Percentiles rank a stretch among this genome's conserved stretches.
Conservation (phyloP, 2,329 filamentous ascomycete genomes). For the Neobulgaria alba region DNA sequence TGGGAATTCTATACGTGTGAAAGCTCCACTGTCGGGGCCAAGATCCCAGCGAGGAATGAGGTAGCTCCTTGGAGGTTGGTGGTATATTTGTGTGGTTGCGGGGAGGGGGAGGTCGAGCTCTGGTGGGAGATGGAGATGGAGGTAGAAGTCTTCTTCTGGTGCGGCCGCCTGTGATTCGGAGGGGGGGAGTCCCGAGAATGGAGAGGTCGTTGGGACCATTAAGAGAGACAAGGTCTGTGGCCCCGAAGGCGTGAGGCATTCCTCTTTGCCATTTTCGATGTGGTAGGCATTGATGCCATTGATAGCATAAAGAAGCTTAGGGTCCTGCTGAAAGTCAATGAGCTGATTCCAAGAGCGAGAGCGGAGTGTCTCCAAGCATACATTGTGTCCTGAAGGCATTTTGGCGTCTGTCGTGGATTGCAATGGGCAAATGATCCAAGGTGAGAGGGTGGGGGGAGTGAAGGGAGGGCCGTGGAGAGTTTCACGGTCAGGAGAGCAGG, state of each 20-base stretch:
- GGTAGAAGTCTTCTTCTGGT: slow-evolving; percentile 86
- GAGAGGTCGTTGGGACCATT: slow-evolving; percentile 88
- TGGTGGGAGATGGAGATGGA: slow-evolving; percentile 88
- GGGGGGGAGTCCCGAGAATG: slow-evolving; percentile 46
- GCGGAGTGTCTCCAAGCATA: background rate
- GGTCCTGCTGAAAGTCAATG: slow-evolving; percentile 34
- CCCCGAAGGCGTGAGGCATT: slow-evolving; percentile 72
- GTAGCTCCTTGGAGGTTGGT: slow-evolving; percentile 87
- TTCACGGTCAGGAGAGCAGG: too few species aligned
- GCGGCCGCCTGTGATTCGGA: slow-evolving; percentile 46
- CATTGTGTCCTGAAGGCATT: slow-evolving; percentile 3
- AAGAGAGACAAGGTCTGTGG: slow-evolving; percentile 86
- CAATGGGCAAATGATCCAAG: background rate
- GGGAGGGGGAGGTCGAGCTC: slow-evolving; percentile 90
- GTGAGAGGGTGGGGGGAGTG: background rate
- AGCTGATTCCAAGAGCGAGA: background rate
- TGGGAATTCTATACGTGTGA: slow-evolving; percentile 90
- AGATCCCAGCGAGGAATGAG: slow-evolving; percentile 93
- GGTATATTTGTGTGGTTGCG: slow-evolving; percentile 94
- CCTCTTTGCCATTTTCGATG: slow-evolving; percentile 78
- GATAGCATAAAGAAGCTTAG: slow-evolving; percentile 62
- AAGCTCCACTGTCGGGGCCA: slow-evolving; percentile 78
- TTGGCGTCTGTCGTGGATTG: background rate
- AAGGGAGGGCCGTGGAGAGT: background rate
- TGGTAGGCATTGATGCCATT: slow-evolving; percentile 87